These are phyloP conservation scores for Arabidopsis lyrata DNA, from an alignment of 441 rosid species.

Conservation along the genomic window DNA sequence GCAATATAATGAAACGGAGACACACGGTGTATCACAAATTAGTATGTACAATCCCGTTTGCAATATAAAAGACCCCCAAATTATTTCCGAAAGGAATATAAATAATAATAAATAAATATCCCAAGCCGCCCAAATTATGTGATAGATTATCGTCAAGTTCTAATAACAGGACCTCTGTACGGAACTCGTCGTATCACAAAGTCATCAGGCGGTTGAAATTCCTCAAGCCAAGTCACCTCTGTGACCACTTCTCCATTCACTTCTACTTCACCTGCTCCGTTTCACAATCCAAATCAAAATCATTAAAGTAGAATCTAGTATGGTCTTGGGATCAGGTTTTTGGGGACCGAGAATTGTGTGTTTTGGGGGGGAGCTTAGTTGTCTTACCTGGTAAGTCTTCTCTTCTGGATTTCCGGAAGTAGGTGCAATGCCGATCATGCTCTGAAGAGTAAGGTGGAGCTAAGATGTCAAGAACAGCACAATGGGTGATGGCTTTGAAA, in stretches of 20 bases:
- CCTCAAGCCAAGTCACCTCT: conserved; percentile 72
- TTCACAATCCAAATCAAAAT: neutral
- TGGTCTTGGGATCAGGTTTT: too few species aligned
- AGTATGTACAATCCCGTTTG: conserved; percentile 40
- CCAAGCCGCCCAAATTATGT: conserved; percentile 38
- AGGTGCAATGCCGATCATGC: conserved; percentile 68
- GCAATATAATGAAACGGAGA: conserved; percentile 31
- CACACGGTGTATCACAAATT: conserved; percentile 14
- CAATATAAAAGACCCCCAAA: conserved; percentile 36
- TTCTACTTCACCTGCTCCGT: conserved; percentile 66
- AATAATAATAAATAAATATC: conserved; percentile 26
- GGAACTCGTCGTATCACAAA: conserved; percentile 70
- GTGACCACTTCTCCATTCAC: conserved; percentile 56
- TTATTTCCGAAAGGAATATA: conserved; percentile 51
- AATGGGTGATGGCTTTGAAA: conserved; percentile 71
- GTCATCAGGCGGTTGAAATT: conserved; percentile 76
- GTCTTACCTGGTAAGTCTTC: conserved; percentile 67
- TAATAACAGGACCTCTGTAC: conserved; percentile 75
- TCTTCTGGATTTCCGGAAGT: conserved; percentile 59
- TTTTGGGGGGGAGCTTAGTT: conserved; percentile 17
- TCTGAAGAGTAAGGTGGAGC: conserved; percentile 80
- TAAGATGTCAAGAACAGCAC: conserved; percentile 77
- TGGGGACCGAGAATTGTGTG: neutral
- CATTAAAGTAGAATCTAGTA: too few species aligned
- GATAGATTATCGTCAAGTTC: conserved; percentile 42